phyloP scores from a whole-genome alignment of 768 basidiomycete genomes.

The Mycena crocata region DNA sequence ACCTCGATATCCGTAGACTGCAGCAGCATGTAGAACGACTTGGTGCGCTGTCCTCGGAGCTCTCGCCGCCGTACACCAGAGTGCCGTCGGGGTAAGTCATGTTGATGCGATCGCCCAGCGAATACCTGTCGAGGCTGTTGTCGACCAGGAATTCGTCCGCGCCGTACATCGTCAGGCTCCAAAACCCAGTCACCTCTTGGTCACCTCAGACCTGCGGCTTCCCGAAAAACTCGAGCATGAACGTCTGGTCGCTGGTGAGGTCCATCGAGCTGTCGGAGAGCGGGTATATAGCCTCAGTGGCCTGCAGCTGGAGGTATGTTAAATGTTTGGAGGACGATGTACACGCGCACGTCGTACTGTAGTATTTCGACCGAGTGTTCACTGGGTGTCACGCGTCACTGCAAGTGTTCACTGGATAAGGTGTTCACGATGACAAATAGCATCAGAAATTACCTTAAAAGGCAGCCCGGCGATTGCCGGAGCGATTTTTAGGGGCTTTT shows the following conservation, averaged over 20 bases:
- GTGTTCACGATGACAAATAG: too few species aligned
- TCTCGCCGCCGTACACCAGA: neutral
- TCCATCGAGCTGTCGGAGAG: neutral
- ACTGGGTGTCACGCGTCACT: too few species aligned
- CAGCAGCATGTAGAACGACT: constrained; percentile 19
- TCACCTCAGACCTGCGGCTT: too few species aligned
- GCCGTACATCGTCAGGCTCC: constrained; percentile 28
- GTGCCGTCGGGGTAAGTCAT: constrained; percentile 19
- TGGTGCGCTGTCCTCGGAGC: neutral
- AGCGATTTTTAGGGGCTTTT: too few species aligned
- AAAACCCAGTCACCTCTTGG: constrained; percentile 22
- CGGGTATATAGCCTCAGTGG: constrained; percentile 12
- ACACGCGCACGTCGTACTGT: constrained; percentile 9
- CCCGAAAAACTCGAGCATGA: constrained; percentile 9
- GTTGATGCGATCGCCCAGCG: constrained; percentile 16
- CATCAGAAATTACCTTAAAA: too few species aligned
- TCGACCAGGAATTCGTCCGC: constrained; percentile 14
- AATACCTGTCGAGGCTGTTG: constrained; percentile 2
- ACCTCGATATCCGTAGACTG: constrained; percentile 1
- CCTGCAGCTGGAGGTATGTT: constrained; percentile 14
- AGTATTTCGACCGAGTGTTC: too few species aligned
- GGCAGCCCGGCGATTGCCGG: too few species aligned
- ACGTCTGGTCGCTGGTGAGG: constrained; percentile 11
- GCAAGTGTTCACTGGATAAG: too few species aligned
- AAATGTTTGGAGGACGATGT: neutral